phyloP scores from a whole-genome alignment of 306 rosid species.

The Styphnolobium japonicum region DNA sequence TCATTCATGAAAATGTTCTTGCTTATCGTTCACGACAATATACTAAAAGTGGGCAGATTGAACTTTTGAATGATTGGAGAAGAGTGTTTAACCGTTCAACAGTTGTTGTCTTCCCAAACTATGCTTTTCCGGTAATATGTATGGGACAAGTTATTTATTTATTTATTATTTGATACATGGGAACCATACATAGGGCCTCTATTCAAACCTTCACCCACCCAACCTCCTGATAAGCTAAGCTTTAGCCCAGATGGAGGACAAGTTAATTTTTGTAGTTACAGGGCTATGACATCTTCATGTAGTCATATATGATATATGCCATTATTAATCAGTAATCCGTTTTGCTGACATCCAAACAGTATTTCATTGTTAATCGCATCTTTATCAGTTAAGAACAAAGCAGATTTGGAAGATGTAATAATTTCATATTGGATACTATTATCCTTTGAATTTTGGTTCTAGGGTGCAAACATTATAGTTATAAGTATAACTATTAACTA shows the following conservation, averaged over 20 bases:
- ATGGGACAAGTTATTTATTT: conserved; percentile 8
- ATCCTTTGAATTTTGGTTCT: conserved; percentile 4
- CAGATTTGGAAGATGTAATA: not conserved
- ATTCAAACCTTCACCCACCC: not conserved
- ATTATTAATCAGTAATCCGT: not conserved
- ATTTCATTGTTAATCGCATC: conserved; percentile 12
- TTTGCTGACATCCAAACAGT: not conserved
- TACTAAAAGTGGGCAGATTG: conserved; percentile 44
- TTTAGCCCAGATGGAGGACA: not conserved
- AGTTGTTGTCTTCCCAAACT: conserved; percentile 89
- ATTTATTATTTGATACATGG: not conserved
- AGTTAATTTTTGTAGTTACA: not conserved
- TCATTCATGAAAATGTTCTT: conserved; percentile 72
- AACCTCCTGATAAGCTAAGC: not conserved
- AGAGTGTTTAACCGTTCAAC: conserved; percentile 85
- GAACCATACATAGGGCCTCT: not conserved
- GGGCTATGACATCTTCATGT: conserved; percentile 4
- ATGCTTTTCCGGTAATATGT: conserved; percentile 82
- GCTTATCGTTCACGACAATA: conserved; percentile 72
- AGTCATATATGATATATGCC: not conserved
- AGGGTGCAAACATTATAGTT: not conserved
- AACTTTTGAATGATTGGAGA: conserved; percentile 85
- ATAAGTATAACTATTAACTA: not conserved
- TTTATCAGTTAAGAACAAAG: not conserved
- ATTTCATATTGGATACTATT: not conserved